These are phyloP conservation scores for Venturia oleaginea DNA, from an alignment of 2,329 filamentous ascomycete species.

Conservation along the genomic window DNA sequence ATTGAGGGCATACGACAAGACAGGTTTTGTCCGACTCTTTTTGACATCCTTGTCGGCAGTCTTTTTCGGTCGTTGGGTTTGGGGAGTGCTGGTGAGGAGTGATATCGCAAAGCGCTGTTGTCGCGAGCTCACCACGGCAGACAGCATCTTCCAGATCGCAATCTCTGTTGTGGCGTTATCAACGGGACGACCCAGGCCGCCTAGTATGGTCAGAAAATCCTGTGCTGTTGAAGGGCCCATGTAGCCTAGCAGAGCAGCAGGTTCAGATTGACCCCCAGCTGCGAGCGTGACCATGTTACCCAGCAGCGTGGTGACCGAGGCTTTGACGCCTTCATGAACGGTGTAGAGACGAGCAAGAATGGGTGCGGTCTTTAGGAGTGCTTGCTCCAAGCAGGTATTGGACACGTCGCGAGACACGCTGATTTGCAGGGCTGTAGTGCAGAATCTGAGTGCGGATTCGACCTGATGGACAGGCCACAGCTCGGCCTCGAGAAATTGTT, in stretches of 20 bases:
- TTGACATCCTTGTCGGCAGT: neutral
- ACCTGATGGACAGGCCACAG: neutral
- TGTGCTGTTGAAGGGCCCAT: slow-evolving; percentile 74
- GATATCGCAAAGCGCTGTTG: slow-evolving; percentile 97
- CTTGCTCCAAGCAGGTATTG: slow-evolving; percentile 60
- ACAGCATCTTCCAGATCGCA: slow-evolving; percentile 75
- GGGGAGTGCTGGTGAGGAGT: slow-evolving; percentile 78
- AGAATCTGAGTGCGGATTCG: slow-evolving; percentile 44
- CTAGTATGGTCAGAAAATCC: slow-evolving; percentile 71
- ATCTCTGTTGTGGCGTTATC: slow-evolving; percentile 55
- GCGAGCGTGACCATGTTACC: slow-evolving; percentile 65
- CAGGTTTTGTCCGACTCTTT: slow-evolving; percentile 41
- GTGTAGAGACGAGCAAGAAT: slow-evolving; percentile 70
- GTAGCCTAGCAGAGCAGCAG: slow-evolving; percentile 88
- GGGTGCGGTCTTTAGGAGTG: slow-evolving; percentile 72
- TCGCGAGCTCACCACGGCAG: slow-evolving; percentile 74
- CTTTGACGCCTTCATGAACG: slow-evolving; percentile 55
- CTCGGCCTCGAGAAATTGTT: neutral
- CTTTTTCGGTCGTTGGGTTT: slow-evolving; percentile 50
- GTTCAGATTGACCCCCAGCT: slow-evolving; percentile 55
- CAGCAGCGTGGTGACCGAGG: slow-evolving; percentile 58
- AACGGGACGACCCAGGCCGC: slow-evolving; percentile 68
- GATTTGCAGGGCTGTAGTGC: slow-evolving; percentile 54
- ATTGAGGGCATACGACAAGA: slow-evolving; percentile 66
- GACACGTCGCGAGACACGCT: slow-evolving; percentile 56